Evolutionary conservation across 2,329 filamentous ascomycete genomes (phyloP), one percentile per base, ranked within the genome.

Genomic region (Aspergillus novoparasiticus): DNA sequence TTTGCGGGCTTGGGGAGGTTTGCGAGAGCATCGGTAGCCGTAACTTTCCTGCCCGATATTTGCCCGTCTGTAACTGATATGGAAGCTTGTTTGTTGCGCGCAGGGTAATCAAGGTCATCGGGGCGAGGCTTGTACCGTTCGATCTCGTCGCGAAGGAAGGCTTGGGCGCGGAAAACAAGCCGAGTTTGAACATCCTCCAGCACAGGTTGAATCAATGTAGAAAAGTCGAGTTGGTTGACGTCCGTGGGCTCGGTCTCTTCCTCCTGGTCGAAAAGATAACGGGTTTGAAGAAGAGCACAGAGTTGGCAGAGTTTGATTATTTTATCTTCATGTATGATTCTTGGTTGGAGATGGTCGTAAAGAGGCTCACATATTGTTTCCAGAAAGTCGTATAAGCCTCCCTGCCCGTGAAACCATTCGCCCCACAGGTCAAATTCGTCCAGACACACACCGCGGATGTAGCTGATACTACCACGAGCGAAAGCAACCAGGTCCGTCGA

Each of bases 351-450:
- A 69, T 89, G 82, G 68, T 90, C 88, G 69, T 89, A 90, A 32
- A 90, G 79, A 3, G 88, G 88, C 72, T 90, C 88, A 72, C 87
- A 89, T 54, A 90, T 80, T 21, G 86, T 84, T 72, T 90, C 88
- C 1, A 90, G 78, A 66, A 89, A 90, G 63, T 90, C 86, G 69
- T 90, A 88, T 8, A 89, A 73, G 2, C 85, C 86, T 30, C 82
- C 84, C 63, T 89, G 85, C 4, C 84, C 86, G 64, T 87, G 85
- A 64, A 90, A 89, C 87, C 87, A 89, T 72, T 89, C 86, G 5
- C 82, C 81, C 87, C 87, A 90, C 9, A 90, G 77, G 59, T 89
- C 87, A 71, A 87, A 88, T 72, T 90, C 88, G 66, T 90, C 88
- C 59, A 88, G 78, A 66, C 88, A 90, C 19, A 90, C 84, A 4